Evolutionary conservation across 768 basidiomycete species (phyloP).

Genomic region (Suillus tomentosus): DNA sequence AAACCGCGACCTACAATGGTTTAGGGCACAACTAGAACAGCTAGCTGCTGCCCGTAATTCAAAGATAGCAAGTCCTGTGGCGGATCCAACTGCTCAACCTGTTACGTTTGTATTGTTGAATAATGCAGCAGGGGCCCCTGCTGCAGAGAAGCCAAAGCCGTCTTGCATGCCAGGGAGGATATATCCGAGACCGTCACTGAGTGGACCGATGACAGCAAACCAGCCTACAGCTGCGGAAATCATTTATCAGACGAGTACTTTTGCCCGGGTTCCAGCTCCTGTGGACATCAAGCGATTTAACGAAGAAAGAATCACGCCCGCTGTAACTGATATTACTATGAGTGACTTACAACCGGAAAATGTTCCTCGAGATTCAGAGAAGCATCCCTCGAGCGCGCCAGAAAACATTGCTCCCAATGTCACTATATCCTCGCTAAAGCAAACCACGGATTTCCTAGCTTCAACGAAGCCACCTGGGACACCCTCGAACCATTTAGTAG

Average conservation of each 20-base stretch:
- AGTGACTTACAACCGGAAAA: neutral
- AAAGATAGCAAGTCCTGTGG: neutral
- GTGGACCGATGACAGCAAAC: neutral
- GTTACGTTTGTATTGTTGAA: neutral
- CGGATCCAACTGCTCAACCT: neutral
- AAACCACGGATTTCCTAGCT: neutral
- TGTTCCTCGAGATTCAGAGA: neutral
- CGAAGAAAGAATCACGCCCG: neutral
- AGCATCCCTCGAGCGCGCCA: neutral
- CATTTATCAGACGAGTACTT: neutral
- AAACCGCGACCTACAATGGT: slow-evolving; percentile 35
- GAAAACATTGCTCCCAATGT: neutral
- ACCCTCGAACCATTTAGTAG: neutral
- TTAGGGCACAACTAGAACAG: slow-evolving; percentile 20
- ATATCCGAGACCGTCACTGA: neutral
- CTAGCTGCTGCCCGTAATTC: neutral
- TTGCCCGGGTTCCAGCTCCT: neutral
- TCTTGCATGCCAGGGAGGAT: neutral
- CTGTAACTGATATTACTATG: too few relatives aligned
- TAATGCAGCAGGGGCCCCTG: neutral
- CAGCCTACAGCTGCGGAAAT: neutral
- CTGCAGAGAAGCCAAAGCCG: neutral
- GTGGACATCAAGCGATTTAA: neutral
- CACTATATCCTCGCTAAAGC: neutral
- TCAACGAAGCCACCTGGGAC: neutral